phyloP scores from a whole-genome alignment of 2,329 filamentous ascomycete species.

The Cercospora zeina region DNA sequence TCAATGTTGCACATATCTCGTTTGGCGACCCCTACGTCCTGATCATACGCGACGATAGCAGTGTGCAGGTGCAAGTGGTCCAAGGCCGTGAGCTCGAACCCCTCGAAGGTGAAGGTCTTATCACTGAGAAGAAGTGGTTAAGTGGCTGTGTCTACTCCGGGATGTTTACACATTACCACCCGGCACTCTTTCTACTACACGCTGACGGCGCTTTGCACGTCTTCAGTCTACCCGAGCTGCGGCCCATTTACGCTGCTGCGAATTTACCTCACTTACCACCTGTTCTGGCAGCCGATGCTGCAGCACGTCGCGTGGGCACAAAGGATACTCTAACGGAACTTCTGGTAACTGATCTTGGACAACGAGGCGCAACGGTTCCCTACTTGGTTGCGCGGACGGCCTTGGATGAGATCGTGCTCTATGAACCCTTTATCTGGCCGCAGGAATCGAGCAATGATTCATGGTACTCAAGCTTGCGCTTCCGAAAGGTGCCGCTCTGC shows the following conservation, averaged over 20 bases:
- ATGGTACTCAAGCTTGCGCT: slow-evolving; percentile 64
- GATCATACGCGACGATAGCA: slow-evolving; percentile 79
- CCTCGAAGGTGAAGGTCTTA: slow-evolving; percentile 59
- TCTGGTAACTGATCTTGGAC: slow-evolving; percentile 80
- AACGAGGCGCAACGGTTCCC: slow-evolving; percentile 66
- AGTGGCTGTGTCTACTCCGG: slow-evolving; percentile 79
- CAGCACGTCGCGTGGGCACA: slow-evolving; percentile 66
- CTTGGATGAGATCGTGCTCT: slow-evolving; percentile 81
- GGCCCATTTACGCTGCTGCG: slow-evolving; percentile 71
- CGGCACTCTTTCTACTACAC: slow-evolving; percentile 76
- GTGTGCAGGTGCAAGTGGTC: slow-evolving; percentile 74
- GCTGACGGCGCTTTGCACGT: slow-evolving; percentile 70
- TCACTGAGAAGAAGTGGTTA: slow-evolving; percentile 71
- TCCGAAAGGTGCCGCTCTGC: slow-evolving; percentile 72
- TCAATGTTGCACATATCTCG: slow-evolving; percentile 74
- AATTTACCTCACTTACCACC: slow-evolving; percentile 77
- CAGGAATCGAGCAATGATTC: slow-evolving; percentile 1
- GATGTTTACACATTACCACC: slow-evolving; percentile 56
- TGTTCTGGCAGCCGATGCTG: slow-evolving; percentile 69
- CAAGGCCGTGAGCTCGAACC: slow-evolving; percentile 65
- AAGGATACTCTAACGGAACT: slow-evolving; percentile 77
- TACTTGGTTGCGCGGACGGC: slow-evolving; percentile 79
- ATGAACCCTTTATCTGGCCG: slow-evolving; percentile 69
- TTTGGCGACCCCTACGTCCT: slow-evolving; percentile 85
- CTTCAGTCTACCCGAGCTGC: slow-evolving; percentile 73